Conservation (phyloP, 352 stramenopile genomes). For the Thalassiosira hispida region DNA sequence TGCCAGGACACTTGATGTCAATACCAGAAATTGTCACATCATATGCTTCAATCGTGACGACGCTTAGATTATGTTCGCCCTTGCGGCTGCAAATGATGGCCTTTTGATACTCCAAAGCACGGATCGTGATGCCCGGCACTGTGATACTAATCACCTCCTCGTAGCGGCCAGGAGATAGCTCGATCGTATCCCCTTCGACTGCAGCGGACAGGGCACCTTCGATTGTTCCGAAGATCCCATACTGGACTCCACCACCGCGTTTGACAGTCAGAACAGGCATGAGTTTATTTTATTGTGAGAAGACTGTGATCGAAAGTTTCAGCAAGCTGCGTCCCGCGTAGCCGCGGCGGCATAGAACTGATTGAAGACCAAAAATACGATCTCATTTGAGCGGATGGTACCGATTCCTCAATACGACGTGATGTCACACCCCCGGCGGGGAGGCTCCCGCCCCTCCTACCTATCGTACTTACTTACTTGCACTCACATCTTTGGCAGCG, state of each 20-base stretch:
- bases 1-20: not conserved
- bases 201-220: conserved; percentile 1
- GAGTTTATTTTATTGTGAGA: too few relatives aligned
- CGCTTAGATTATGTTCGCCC: conserved; percentile 1
- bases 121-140: conserved; percentile 2
- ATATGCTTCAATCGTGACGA: not conserved
- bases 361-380: too few relatives aligned
- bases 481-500: too few relatives aligned
- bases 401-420: too few relatives aligned
- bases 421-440: too few relatives aligned
- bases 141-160: not conserved
- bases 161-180: not conserved
- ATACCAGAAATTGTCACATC: not conserved
- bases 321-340: too few relatives aligned
- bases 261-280: not conserved
- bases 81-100: not conserved
- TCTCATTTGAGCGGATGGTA: too few relatives aligned
- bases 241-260: not conserved
- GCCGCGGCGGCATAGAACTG: too few relatives aligned
- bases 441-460: too few relatives aligned
- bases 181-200: not conserved
- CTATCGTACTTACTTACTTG: too few relatives aligned
- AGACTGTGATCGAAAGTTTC: too few relatives aligned
- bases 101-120: not conserved
- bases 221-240: conserved; percentile 3